These are phyloP conservation scores for Marsdenia floribunda DNA, from an alignment of 257 asterid genomes.

Conservation along the genomic window DNA sequence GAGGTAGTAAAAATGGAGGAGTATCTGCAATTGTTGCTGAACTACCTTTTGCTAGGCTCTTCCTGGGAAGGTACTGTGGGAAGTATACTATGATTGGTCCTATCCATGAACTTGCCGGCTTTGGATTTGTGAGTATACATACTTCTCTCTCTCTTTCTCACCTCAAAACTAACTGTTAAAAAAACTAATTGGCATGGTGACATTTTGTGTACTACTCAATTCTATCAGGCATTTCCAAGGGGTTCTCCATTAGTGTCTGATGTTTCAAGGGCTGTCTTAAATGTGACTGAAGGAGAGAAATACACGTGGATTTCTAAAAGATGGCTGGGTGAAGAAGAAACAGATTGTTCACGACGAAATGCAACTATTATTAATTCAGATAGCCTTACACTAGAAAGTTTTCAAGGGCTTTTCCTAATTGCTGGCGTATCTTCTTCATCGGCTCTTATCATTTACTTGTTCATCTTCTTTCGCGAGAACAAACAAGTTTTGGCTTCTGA, in stretches of 20 bases:
- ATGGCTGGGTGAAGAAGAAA: conserved; percentile 28
- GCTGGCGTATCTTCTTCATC: conserved; percentile 34
- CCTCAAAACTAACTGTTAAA: no score
- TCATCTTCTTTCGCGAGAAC: conserved; percentile 28
- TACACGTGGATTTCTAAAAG: conserved; percentile 18
- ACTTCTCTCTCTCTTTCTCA: no score
- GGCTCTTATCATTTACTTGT: conserved; percentile 30
- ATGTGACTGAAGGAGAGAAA: conserved; percentile 33
- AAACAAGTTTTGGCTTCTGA: conserved; percentile 3
- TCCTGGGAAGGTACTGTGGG: conserved; percentile 34
- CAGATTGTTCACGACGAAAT: conserved; percentile 6
- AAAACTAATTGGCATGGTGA: no score
- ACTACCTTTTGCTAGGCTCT: conserved; percentile 40
- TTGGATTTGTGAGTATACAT: conserved; percentile 44
- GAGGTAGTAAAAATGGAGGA: conserved; percentile 48
- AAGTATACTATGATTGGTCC: conserved; percentile 44
- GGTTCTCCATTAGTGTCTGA: conserved; percentile 47
- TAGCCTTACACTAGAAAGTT: conserved; percentile 30
- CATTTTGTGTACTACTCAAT: no score
- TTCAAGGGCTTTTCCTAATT: conserved; percentile 36
- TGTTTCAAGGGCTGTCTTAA: conserved; percentile 38
- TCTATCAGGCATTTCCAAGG: conserved; percentile 41
- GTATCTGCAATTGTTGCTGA: conserved; percentile 51
- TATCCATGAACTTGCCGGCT: conserved; percentile 34
- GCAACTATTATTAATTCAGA: conserved; percentile 13